A percentile compares a stretch with the other conserved stretches of the same genome.
phyloP scores from a whole-genome alignment of 2,329 filamentous ascomycete genomes.

The Calonectria pseudoturangicola region DNA sequence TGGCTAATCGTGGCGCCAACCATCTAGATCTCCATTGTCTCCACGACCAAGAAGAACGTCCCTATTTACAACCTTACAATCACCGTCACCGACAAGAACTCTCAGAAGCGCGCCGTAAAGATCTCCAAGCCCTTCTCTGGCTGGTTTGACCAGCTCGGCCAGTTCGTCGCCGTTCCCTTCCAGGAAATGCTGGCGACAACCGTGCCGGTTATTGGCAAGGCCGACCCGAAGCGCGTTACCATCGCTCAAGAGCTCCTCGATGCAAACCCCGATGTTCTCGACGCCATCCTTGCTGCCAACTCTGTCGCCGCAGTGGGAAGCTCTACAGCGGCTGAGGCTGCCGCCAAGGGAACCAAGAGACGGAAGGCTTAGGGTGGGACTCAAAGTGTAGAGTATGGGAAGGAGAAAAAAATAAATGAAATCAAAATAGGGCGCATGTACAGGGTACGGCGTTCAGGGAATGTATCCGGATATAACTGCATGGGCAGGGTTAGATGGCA shows the following conservation, averaged over 20 bases:
- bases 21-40: slow-evolving; percentile 81
- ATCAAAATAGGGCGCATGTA: slow-evolving; percentile 31
- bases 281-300: slow-evolving; percentile 66
- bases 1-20: slow-evolving; percentile 40
- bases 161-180: slow-evolving; percentile 84
- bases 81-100: slow-evolving; percentile 66
- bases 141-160: slow-evolving; percentile 85
- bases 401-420: slow-evolving; percentile 19
- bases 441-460: slow-evolving; percentile 49
- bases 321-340: slow-evolving; percentile 58
- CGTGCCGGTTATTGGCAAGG: slow-evolving; percentile 78
- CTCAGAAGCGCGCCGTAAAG: slow-evolving; percentile 67
- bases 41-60: slow-evolving; percentile 84
- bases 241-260: slow-evolving; percentile 61
- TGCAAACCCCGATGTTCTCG: slow-evolving; percentile 68
- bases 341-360: slow-evolving; percentile 66
- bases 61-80: slow-evolving; percentile 88
- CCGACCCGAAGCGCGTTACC: slow-evolving; percentile 76
- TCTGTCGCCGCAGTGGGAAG: slow-evolving; percentile 52
- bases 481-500: slow-evolving; percentile 18
- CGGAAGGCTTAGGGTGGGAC: slow-evolving; percentile 63
- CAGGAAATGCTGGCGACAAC: slow-evolving; percentile 84
- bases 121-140: slow-evolving; percentile 80
- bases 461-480: slow-evolving; percentile 35
- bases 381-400: neutral